A percentile compares a stretch with the other conserved stretches of the same genome.
phyloP scores from a whole-genome alignment of 2,329 filamentous ascomycete species.

The Exophiala sp. region DNA sequence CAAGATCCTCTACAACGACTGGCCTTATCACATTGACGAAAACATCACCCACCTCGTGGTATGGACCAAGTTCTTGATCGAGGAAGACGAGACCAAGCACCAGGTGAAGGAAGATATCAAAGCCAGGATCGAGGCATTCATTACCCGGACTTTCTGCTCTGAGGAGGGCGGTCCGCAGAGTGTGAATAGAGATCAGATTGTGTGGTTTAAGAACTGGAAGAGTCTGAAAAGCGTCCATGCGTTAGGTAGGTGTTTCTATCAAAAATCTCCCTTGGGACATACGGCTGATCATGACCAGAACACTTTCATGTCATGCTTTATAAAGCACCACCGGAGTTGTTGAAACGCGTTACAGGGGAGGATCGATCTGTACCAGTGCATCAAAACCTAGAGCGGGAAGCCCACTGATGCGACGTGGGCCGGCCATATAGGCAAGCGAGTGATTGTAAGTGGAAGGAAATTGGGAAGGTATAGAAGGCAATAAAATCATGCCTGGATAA shows the following conservation, averaged over 20 bases:
- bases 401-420: no score
- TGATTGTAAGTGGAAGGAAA: no score
- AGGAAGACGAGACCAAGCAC: constrained; percentile 60
- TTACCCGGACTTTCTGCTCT: constrained; percentile 59
- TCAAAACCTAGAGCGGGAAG: not conserved
- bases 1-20: constrained; percentile 81
- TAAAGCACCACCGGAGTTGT: constrained; percentile 63
- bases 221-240: constrained; percentile 77
- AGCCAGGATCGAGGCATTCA: constrained; percentile 63
- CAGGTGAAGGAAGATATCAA: constrained; percentile 62
- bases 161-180: constrained; percentile 34
- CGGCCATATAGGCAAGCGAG: no score
- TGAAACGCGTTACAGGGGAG: constrained; percentile 64
- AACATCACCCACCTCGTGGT: constrained; percentile 79
- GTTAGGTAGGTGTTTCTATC: constrained; percentile 40
- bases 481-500: no score
- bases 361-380: constrained; percentile 60
- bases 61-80: constrained; percentile 83
- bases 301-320: constrained; percentile 94
- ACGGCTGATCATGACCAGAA: constrained; percentile 43
- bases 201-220: constrained; percentile 94
- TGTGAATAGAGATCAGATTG: constrained; percentile 45
- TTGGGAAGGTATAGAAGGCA: no score
- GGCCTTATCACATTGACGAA: constrained; percentile 80
- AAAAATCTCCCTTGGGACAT: not conserved